Base-by-base conservation (phyloP, 306 rosid genomes). In the Quercus variabilis region DNA sequence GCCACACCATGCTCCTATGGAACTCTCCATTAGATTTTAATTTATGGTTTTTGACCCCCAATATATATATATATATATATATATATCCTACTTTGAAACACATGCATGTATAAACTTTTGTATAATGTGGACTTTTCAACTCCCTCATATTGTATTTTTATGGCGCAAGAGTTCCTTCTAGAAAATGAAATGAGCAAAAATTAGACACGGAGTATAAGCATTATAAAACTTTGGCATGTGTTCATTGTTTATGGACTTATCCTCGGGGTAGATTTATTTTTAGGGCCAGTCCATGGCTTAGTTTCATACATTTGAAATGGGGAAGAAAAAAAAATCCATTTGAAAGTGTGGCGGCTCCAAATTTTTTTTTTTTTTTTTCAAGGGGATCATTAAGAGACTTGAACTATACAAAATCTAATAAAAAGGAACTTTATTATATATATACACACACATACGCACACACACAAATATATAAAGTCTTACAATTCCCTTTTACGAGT, bases 401-500 rank as follows among this genome's bases (percentile, higher is more conserved):
- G 9, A 41, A 41, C 2, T 8, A 8, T 41, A 8, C 1, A 2
- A 41, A 41, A 41, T 8, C 11, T 41, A 41, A 8, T 41, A 41
- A 41, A 41, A 7, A 0, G 0, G 3, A 41, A 41, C 1, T 41
- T 7, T 2, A 38, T 38, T 33, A 33, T 33, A 33, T 33, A 30
- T 30, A 30, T 0, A 30, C 4, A 31, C 5, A 38, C 2, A 6
- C 3, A 6, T 0, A 6, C 3, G 0, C 0, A 6, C 43, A 6
- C 10, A 38, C 0, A 10, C 1, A 38, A 2, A 7, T 38, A 38
- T 1, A 38, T 38, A 41, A 41, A 41, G 0, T 41, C 12, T 41
- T 41, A 41, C 11, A 41, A 8, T 41, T 41, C 0, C 0, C 0
- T 41, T 41, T 41, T 41, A 8, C 0, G 0, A 41, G 11, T 38